Percentiles rank a stretch among this genome's conserved stretches.
phyloP scores from a whole-genome alignment of 805 yeast genomes.

The Pichia heedii region DNA sequence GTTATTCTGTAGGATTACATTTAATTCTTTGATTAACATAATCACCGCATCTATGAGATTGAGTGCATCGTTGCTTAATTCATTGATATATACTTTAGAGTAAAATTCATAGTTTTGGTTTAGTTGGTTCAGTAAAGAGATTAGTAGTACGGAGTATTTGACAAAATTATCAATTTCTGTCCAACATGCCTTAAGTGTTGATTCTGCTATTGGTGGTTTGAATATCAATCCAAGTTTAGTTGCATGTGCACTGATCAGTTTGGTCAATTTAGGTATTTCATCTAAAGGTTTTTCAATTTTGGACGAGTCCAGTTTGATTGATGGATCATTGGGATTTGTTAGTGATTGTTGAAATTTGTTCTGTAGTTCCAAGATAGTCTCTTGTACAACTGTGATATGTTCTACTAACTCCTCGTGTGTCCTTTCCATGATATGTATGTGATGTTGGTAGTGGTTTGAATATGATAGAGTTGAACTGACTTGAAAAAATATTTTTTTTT shows the following conservation, averaged over 20 bases:
- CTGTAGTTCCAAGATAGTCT: neutral
- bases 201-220: slow-evolving; percentile 44
- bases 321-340: neutral
- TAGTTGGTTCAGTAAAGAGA: slow-evolving; percentile 38
- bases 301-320: slow-evolving; percentile 13
- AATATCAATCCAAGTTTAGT: slow-evolving; percentile 70
- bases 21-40: slow-evolving; percentile 15
- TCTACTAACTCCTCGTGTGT: neutral
- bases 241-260: slow-evolving; percentile 60
- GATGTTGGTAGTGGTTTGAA: neutral
- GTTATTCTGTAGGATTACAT: slow-evolving; percentile 8
- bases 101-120: slow-evolving; percentile 27
- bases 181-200: slow-evolving; percentile 36
- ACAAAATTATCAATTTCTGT: slow-evolving; percentile 39
- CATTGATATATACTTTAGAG: slow-evolving; percentile 22
- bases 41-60: slow-evolving; percentile 12
- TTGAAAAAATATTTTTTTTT: neutral
- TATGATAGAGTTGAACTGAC: neutral
- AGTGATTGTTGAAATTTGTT: neutral
- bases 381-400: neutral
- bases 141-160: slow-evolving; percentile 34
- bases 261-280: slow-evolving; percentile 52
- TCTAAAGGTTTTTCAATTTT: slow-evolving; percentile 36
- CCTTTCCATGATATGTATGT: neutral
- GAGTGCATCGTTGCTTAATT: slow-evolving; percentile 22